Conservation (phyloP, 1,139 yeast genomes). For the Hyphopichia buzzinii region DNA sequence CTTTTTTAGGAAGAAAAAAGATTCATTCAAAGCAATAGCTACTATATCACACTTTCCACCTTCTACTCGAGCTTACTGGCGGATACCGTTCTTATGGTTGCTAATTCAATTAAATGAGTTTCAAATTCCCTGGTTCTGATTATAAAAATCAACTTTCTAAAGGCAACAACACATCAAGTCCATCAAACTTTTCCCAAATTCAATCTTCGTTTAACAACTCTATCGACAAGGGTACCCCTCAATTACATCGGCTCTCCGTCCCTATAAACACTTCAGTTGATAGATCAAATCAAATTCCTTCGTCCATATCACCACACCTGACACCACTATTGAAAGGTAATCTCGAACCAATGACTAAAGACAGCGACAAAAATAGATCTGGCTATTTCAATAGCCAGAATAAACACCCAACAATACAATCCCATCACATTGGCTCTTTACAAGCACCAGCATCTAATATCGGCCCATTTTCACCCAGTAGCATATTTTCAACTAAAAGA, state of each 20-base stretch:
- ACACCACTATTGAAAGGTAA: slow-evolving; percentile 3
- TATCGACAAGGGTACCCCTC: neutral
- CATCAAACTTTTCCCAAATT: neutral
- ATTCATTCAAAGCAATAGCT: too few species aligned
- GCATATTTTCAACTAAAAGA: slow-evolving; percentile 26
- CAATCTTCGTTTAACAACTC: neutral
- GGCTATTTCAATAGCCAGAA: neutral
- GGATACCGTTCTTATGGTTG: neutral
- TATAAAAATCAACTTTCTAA: neutral
- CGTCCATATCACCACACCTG: neutral
- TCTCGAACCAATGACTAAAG: slow-evolving; percentile 1
- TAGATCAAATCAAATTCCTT: neutral
- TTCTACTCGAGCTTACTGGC: too few species aligned
- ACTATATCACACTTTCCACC: too few species aligned
- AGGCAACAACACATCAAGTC: neutral
- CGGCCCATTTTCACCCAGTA: slow-evolving; percentile 7
- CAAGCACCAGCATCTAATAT: neutral
- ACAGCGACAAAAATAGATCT: neutral
- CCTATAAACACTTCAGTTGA: slow-evolving; percentile 1
- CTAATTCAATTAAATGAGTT: neutral
- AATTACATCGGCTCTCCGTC: neutral
- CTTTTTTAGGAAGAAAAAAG: too few species aligned
- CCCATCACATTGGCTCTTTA: neutral
- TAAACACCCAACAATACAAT: neutral
- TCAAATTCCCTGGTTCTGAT: neutral